These are phyloP conservation scores for Penicillium sp. DNA, from an alignment of 2,329 filamentous ascomycete species.

Conservation along the genomic window DNA sequence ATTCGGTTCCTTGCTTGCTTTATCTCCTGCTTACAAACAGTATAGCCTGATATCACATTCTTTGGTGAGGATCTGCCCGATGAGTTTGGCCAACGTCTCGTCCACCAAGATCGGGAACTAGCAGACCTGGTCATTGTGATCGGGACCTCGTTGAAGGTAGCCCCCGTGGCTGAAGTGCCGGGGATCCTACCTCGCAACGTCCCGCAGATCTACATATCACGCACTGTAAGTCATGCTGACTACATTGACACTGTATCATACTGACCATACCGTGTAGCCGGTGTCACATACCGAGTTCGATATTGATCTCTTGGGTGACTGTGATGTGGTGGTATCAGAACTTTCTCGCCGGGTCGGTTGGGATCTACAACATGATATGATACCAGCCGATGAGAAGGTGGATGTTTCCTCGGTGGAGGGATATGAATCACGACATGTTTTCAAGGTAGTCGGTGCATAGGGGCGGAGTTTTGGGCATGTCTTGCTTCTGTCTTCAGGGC, in stretches of 20 bases:
- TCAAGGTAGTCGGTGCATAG: conserved; percentile 36
- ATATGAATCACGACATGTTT: conserved; percentile 38
- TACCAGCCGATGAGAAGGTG: conserved; percentile 57
- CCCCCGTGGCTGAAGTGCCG: conserved; percentile 85
- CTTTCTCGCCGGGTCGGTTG: conserved; percentile 73
- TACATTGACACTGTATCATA: neutral
- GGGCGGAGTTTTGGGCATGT: conserved; percentile 27
- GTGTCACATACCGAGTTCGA: conserved; percentile 90
- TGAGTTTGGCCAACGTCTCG: conserved; percentile 69
- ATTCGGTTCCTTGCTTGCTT: neutral
- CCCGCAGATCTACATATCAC: conserved; percentile 82
- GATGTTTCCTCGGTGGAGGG: conserved; percentile 47
- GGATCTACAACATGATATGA: conserved; percentile 73
- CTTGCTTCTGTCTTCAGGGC: conserved; percentile 19
- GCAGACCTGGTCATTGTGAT: conserved; percentile 92
- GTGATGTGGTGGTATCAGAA: conserved; percentile 81
- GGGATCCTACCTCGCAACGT: conserved; percentile 68
- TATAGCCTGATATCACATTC: conserved; percentile 85
- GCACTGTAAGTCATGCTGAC: conserved; percentile 47
- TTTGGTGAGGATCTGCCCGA: conserved; percentile 86
- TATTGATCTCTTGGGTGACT: conserved; percentile 90
- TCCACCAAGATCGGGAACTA: conserved; percentile 67
- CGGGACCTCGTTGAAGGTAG: conserved; percentile 90
- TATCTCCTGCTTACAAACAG: conserved; percentile 10
- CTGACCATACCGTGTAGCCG: conserved; percentile 40